Base-by-base conservation (phyloP, 164 flowering plant species). In the Aristolochia californica region DNA sequence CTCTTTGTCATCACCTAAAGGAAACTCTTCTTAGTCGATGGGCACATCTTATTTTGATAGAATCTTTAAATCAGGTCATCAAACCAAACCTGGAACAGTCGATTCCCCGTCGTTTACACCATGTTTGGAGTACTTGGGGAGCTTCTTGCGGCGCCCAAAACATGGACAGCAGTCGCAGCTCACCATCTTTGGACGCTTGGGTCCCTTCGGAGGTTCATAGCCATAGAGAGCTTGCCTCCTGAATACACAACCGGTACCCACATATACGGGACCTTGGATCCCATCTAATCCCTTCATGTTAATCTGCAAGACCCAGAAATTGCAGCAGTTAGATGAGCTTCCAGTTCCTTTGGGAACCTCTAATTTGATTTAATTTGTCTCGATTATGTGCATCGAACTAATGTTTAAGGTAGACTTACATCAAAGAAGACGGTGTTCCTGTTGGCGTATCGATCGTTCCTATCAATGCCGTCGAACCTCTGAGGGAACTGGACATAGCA, bases 221-320 rank as follows among this genome's bases (percentile, higher is more conserved):
- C 98, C 98, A 75, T 93, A 88, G 55, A 93, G 75, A 20, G 98
- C 98, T 65, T 82, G 96, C 61, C 98, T 80, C 66, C 83, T 78
- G 67, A 93, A 93, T 47, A 88, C 93, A 68, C 98, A 93, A 48
- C 96, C 98, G 10, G 98, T 88, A 24, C 98, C 96, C 15, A 93
- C 96, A 78, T 93, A 93, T 0, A 80, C 87, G 0, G 96, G 98
- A 47, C 98, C 98, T 64, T 93, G 98, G 61, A 93, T 75, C 58
- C 98, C 98, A 70, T 91, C 98, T 45, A 91, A 70, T 30, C 98
- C 98, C 70, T 84, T 88, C 96, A 93, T 84, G 81, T 88, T 93
- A 52, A 93, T 93, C 98, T 93, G 82, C 64, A 77, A n/a, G 62
- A 25, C 16, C 44, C 18, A 57, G 30, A 15, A n/a, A n/a, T n/a